Base-by-base conservation (phyloP, 768 basidiomycete genomes). In the Tulasnella sp. region DNA sequence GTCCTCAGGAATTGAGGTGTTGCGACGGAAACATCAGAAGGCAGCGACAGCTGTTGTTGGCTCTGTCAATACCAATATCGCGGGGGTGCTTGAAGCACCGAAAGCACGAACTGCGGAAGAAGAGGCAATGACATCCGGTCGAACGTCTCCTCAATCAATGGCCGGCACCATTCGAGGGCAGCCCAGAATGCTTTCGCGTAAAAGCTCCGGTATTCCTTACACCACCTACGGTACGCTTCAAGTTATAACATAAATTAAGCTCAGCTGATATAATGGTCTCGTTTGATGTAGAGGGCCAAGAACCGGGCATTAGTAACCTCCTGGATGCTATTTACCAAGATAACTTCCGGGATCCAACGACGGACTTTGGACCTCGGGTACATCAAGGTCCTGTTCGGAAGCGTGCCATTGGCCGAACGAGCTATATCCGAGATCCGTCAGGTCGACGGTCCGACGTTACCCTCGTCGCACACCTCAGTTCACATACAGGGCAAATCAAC, bases 251-350 rank as follows among this genome's bases (percentile, higher is more conserved):
- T 49, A 19, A 6, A 4, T 9, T 6, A n/a, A 23, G 15, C 37
- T 36, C 15, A 15, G 56, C 15, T 48, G 39, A 54, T 49, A 55
- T 21, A 37, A 35, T 23, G 31, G 11, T 36, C 21, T 25, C n/a
- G n/a, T n/a, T n/a, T n/a, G n/a, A n/a, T n/a, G 12, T 64, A 92
- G 93, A 96, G 62, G 86, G 86, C 0, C 86, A 86, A 64, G 94
- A 98, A 65, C 82, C 86, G 41, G 87, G 85, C 7, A 88, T 98
- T 63, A 85, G 79, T 65, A 86, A 86, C 48, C 73, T 98, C 11
- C 72, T 99, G 19, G 96, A 98, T 66, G 84, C 87, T 57, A 73
- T 93, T 19, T 97, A 91, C 66, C 73, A 89, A 35, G 91, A 93
- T 66, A 88, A 83, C 35, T 72, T 71, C 64, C 81, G 83, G 23